Conservation (phyloP, 2,329 filamentous ascomycete species). For the Mycosphaerella arachidis region DNA sequence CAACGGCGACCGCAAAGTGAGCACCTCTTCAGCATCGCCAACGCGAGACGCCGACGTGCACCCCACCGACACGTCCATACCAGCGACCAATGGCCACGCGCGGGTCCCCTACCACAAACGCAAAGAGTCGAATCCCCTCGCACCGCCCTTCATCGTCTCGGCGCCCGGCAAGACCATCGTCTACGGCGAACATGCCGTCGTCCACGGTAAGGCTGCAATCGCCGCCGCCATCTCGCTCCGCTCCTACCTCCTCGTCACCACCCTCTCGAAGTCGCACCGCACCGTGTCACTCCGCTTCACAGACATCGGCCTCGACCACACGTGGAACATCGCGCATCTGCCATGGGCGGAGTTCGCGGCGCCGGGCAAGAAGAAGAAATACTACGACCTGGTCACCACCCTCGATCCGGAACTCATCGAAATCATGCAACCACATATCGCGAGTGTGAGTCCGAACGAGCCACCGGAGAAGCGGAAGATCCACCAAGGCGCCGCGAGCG, state of each 20-base stretch:
- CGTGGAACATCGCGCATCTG: slow-evolving; percentile 88
- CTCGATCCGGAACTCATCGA: slow-evolving; percentile 78
- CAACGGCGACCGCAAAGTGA: background rate
- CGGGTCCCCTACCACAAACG: slow-evolving; percentile 11
- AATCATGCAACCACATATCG: slow-evolving; percentile 75
- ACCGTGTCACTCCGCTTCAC: slow-evolving; percentile 85
- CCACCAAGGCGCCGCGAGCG: slow-evolving; percentile 72
- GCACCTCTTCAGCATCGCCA: background rate
- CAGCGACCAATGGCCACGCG: slow-evolving; percentile 6
- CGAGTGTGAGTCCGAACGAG: slow-evolving; percentile 61
- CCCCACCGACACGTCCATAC: background rate
- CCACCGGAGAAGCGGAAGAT: slow-evolving; percentile 71
- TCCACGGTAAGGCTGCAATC: slow-evolving; percentile 92
- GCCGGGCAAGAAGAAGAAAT: slow-evolving; percentile 84
- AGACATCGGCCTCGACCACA: slow-evolving; percentile 83
- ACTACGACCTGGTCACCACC: slow-evolving; percentile 76
- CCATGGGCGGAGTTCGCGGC: slow-evolving; percentile 81
- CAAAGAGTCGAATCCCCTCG: slow-evolving; percentile 52
- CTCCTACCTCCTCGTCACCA: slow-evolving; percentile 93
- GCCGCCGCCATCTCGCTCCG: slow-evolving; percentile 91
- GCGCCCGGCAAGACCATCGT: slow-evolving; percentile 98
- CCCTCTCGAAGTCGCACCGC: slow-evolving; percentile 84
- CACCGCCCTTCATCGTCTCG: slow-evolving; percentile 95
- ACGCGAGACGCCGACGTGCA: background rate
- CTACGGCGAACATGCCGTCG: slow-evolving; percentile 96